Evolutionary conservation across 2,329 filamentous ascomycete species (phyloP).

Genomic region (Fusarium continuum): DNA sequence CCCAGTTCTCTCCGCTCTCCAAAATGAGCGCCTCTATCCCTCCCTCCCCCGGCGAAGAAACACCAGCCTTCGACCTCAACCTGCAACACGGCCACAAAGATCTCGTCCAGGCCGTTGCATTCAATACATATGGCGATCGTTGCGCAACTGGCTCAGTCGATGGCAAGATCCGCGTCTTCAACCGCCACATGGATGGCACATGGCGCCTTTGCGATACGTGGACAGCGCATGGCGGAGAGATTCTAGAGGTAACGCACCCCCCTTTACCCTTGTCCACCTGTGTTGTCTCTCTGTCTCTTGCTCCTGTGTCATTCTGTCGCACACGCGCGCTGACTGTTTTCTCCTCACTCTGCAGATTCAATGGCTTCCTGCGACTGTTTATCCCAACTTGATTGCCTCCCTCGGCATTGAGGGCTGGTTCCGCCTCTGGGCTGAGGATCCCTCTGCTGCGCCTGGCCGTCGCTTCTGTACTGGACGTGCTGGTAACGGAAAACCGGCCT

Average conservation of each 20-base stretch:
- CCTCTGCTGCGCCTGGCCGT: conserved; percentile 79
- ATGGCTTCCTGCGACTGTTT: conserved; percentile 92
- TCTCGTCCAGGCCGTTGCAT: conserved; percentile 83
- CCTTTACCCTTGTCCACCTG: conserved; percentile 39
- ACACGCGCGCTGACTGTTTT: conserved; percentile 26
- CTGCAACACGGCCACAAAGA: conserved; percentile 81
- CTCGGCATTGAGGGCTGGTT: conserved; percentile 90
- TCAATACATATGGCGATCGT: conserved; percentile 91
- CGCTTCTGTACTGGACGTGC: conserved; percentile 76
- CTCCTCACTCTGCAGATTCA: conserved; percentile 68
- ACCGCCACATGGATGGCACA: conserved; percentile 77
- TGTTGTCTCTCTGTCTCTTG: conserved; percentile 10
- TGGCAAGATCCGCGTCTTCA: conserved; percentile 92
- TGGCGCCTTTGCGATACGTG: conserved; percentile 89
- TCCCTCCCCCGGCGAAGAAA: conserved; percentile 55
- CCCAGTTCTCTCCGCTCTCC: not conserved
- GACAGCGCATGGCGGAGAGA: conserved; percentile 89
- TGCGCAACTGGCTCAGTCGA: conserved; percentile 92
- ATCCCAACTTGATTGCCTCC: conserved; percentile 84
- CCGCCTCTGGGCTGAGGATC: conserved; percentile 93
- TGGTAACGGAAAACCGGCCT: conserved; percentile 59
- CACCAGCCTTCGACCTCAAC: conserved; percentile 64
- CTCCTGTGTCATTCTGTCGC: conserved; percentile 22
- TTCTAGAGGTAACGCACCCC: conserved; percentile 74
- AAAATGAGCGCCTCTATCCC: conserved; percentile 46